A percentile compares a stretch with the other conserved stretches of the same genome.
These are phyloP conservation scores for Anthostomella pinea DNA, from an alignment of 2,329 filamentous ascomycete species.

Conservation along the genomic window DNA sequence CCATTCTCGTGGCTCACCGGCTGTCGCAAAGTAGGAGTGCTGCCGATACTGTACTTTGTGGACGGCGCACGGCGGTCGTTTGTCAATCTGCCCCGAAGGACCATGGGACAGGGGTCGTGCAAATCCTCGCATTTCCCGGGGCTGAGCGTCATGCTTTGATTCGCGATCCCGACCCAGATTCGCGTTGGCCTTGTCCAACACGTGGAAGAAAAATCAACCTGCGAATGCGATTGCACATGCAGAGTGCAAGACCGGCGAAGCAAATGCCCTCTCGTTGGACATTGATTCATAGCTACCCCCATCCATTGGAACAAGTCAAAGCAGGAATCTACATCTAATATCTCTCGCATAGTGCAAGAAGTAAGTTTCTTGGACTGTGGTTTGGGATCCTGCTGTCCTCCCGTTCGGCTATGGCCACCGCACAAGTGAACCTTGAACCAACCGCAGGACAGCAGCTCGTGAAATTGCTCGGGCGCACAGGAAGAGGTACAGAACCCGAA, in stretches of 20 bases:
- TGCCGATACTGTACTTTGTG: no score
- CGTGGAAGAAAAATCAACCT: constrained; percentile 20
- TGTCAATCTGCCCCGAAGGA: constrained; percentile 18
- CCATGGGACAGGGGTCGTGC: constrained; percentile 30
- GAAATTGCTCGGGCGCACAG: constrained; percentile 12
- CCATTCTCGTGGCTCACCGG: no score
- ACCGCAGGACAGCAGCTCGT: not conserved
- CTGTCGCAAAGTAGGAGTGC: no score
- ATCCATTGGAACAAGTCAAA: no score
- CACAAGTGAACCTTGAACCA: not conserved
- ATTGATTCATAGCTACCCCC: no score
- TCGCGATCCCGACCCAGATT: constrained; percentile 28
- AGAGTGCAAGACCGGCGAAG: no score
- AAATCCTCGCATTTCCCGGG: constrained; percentile 33
- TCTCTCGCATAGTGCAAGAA: no score
- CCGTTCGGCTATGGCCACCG: not conserved
- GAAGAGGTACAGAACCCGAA: constrained; percentile 6
- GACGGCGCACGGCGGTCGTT: constrained; percentile 9
- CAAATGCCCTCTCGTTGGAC: no score
- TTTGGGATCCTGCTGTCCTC: no score
- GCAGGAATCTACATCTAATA: no score
- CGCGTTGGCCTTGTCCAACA: constrained; percentile 17
- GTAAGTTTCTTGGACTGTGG: no score
- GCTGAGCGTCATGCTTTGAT: constrained; percentile 25
- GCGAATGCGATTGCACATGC: no score